Evolutionary conservation across 1,284 basidiomycete genomes (phyloP).

Genomic region (Mycena sp.): DNA sequence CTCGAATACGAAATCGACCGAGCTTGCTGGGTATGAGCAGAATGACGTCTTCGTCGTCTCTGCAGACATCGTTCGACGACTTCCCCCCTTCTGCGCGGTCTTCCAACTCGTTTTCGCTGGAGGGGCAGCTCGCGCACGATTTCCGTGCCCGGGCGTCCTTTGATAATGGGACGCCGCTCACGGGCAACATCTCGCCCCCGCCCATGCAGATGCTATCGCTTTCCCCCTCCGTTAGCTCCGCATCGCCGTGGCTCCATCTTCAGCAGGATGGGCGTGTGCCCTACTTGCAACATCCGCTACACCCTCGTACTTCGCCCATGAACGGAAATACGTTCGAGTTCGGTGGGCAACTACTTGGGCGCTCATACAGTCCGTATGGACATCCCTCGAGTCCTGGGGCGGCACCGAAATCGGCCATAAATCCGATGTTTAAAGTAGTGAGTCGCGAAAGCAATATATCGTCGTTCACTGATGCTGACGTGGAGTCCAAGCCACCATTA

Average conservation of each 20-base stretch:
- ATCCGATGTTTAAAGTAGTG: constrained; percentile 88
- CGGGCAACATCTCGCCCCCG: constrained; percentile 75
- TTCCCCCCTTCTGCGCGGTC: constrained; percentile 76
- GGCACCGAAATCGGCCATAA: constrained; percentile 75
- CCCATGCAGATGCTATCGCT: constrained; percentile 78
- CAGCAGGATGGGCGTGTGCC: constrained; percentile 51
- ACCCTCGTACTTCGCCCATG: constrained; percentile 47
- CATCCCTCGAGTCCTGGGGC: constrained; percentile 50
- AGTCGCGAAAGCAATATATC: neutral
- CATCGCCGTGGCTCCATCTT: constrained; percentile 65
- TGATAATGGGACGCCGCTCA: constrained; percentile 61
- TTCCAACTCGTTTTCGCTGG: constrained; percentile 84
- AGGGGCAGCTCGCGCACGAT: constrained; percentile 82
- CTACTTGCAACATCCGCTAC: constrained; percentile 51
- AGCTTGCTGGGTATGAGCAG: constrained; percentile 72
- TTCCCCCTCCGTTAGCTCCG: constrained; percentile 68
- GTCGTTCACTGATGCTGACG: constrained; percentile 41
- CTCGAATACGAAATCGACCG: constrained; percentile 67
- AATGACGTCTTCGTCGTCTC: constrained; percentile 79
- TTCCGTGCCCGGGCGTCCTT: constrained; percentile 81
- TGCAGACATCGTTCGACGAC: constrained; percentile 77
- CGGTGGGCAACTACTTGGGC: constrained; percentile 51
- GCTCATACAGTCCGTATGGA: constrained; percentile 59
- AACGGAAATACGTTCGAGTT: constrained; percentile 51
- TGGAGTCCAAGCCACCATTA: constrained; percentile 58